A percentile compares a stretch with the other conserved stretches of the same genome.
Conservation (phyloP, 331 rosid genomes). For the Rhamnella rubrinervis region DNA sequence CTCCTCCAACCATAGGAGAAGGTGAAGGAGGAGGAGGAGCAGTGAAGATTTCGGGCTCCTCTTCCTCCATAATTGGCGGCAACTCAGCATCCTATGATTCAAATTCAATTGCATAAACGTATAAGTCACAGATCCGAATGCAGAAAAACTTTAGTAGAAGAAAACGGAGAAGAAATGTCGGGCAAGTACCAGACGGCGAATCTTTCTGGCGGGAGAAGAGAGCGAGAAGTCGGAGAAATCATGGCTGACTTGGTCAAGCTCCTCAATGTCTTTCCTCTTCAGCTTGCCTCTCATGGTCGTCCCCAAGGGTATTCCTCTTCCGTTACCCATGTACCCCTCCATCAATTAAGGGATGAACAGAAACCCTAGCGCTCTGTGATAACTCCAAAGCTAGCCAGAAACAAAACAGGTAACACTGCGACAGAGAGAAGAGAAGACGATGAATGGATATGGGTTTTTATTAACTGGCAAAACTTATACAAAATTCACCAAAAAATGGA, state of each 20-base stretch:
- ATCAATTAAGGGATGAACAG: not conserved
- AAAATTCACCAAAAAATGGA: not conserved
- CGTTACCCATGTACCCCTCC: slow-evolving; percentile 13
- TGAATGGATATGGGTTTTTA: not conserved
- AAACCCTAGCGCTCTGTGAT: too few relatives aligned
- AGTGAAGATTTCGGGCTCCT: slow-evolving; percentile 19
- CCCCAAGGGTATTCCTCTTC: not conserved
- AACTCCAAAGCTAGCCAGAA: too few relatives aligned
- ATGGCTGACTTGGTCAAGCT: slow-evolving; percentile 43
- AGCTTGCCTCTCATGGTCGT: slow-evolving; percentile 18
- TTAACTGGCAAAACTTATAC: too few relatives aligned
- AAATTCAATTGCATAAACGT: not conserved
- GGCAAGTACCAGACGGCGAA: slow-evolving; percentile 73
- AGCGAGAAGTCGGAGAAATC: slow-evolving; percentile 79
- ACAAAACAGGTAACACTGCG: not conserved
- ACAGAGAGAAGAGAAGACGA: not conserved
- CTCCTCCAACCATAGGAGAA: not conserved
- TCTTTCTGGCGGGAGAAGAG: slow-evolving; percentile 73
- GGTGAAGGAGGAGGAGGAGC: not conserved
- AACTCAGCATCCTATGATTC: slow-evolving; percentile 51
- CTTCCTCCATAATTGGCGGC: slow-evolving; percentile 72
- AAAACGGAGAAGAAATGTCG: not conserved
- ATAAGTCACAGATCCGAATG: not conserved
- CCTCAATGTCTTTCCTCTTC: slow-evolving; percentile 61
- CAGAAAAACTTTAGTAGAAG: not conserved